Conservation (phyloP, 2,329 filamentous ascomycete species). For the Simplicillium aogashimaense region DNA sequence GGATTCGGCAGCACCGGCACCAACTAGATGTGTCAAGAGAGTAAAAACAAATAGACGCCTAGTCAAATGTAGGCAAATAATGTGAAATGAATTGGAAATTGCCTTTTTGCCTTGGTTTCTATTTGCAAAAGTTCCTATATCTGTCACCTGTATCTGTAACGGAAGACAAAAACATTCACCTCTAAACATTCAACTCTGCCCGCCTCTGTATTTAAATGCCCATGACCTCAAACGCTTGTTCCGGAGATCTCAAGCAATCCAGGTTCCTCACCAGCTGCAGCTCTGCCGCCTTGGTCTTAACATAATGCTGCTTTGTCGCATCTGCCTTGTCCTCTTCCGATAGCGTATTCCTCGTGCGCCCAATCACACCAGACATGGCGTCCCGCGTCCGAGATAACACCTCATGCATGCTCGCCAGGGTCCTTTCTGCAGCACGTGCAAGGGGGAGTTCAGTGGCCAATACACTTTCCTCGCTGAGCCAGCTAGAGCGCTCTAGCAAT, state of each 20-base stretch:
- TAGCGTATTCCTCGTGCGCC: slow-evolving; percentile 30
- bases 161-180: not conserved
- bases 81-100: not conserved
- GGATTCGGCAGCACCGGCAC: slow-evolving; percentile 82
- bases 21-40: slow-evolving; percentile 1
- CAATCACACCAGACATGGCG: slow-evolving; percentile 46
- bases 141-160: not conserved
- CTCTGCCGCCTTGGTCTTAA: slow-evolving; percentile 77
- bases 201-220: slow-evolving; percentile 24
- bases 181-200: not conserved
- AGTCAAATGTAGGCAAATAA: not conserved
- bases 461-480: slow-evolving; percentile 70
- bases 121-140: not conserved
- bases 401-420: slow-evolving; percentile 85
- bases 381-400: slow-evolving; percentile 61
- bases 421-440: slow-evolving; percentile 74
- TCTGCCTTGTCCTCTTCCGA: slow-evolving; percentile 33
- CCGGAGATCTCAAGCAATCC: slow-evolving; percentile 55
- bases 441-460: slow-evolving; percentile 64
- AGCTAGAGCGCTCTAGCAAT: slow-evolving; percentile 49
- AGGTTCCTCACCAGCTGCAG: slow-evolving; percentile 72
- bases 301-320: slow-evolving; percentile 52
- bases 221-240: slow-evolving; percentile 51
- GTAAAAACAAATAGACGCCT: not conserved
- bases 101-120: not conserved